These are phyloP conservation scores for Leccinellum rugosiceps DNA, from an alignment of 768 basidiomycete species.

Conservation along the genomic window DNA sequence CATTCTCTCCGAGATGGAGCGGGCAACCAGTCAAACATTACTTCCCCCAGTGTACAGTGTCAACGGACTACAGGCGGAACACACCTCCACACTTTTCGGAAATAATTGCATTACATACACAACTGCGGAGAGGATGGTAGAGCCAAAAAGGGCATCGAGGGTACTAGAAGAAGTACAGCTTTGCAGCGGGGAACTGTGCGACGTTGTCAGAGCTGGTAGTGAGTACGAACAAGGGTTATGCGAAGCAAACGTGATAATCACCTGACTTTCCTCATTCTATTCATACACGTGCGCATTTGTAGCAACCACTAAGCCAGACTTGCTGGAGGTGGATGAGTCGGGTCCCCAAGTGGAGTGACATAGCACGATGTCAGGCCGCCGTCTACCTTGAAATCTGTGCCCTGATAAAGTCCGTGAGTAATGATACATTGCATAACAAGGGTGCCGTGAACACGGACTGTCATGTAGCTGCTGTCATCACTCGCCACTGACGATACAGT, in stretches of 20 bases:
- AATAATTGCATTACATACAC: neutral
- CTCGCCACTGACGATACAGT: slow-evolving; percentile 61
- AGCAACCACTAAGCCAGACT: slow-evolving; percentile 45
- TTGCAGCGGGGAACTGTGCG: no score
- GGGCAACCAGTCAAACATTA: neutral
- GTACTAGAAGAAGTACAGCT: neutral
- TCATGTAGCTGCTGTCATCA: slow-evolving; percentile 95
- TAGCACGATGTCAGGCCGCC: slow-evolving; percentile 92
- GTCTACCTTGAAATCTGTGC: slow-evolving; percentile 93
- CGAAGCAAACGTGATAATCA: neutral
- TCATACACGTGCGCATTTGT: neutral
- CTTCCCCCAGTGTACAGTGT: neutral
- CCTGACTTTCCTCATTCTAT: neutral
- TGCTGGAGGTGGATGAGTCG: slow-evolving; percentile 61
- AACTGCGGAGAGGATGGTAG: neutral
- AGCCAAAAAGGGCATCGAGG: neutral
- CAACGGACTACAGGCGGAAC: neutral
- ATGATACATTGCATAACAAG: neutral
- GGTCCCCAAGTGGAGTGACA: slow-evolving; percentile 85
- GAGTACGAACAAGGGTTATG: neutral
- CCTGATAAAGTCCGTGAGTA: slow-evolving; percentile 39
- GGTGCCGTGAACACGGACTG: slow-evolving; percentile 55
- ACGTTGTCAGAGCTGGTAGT: neutral
- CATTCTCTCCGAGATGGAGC: neutral
- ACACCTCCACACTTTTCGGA: neutral